Evolutionary conservation across 2,329 filamentous ascomycete genomes (phyloP), one percentile per base, ranked within the genome.

Genomic region (Alternaria gaisen): DNA sequence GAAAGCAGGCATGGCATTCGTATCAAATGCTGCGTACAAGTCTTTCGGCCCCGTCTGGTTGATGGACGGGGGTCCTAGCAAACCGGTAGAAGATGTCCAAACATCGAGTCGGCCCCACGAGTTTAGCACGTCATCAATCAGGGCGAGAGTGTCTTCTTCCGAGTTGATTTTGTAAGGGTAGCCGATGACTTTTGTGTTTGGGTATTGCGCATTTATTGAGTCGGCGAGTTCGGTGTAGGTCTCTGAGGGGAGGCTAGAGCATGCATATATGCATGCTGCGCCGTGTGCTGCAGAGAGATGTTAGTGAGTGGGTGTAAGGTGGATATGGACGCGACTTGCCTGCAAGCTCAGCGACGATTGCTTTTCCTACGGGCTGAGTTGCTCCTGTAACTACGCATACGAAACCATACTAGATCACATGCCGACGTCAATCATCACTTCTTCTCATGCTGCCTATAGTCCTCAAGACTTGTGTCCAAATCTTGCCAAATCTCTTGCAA

Each of bases 51-150:
- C 85, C 2, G 87, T 89, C 14, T 81, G 80, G 32, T 83, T 82
- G 60, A 89, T 85, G 6, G 60, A 65, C 0, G 85, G 80, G 0
- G 87, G 87, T 0, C 86, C 87, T 0, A 88, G 82, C 2, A 88
- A 80, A 8, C 84, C 85, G 0, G 86, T 85, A 3, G 83, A 85
- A 42, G 84, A 87, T 1, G 87, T 84, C 84, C 85, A 89, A 56
- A 89, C 80, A 72, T 90, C 87, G 36, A 78, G 70, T 9, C 73
- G 77, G 54, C 82, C 87, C 80, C 84, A 89, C 9, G 83, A 72
- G 67, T 89, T 88, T 18, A 89, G 81, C 12, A 88, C 81, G 71
- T 90, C 87, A 72, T 90, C 87, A 61, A 90, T 88, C 24, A 89
- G 79, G 14, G 77, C 78, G 36, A 89, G 79, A 0, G 87, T 90